Base-by-base conservation (phyloP, 371 early-diverging fungal species). In the Vairimorpha necatrix region DNA sequence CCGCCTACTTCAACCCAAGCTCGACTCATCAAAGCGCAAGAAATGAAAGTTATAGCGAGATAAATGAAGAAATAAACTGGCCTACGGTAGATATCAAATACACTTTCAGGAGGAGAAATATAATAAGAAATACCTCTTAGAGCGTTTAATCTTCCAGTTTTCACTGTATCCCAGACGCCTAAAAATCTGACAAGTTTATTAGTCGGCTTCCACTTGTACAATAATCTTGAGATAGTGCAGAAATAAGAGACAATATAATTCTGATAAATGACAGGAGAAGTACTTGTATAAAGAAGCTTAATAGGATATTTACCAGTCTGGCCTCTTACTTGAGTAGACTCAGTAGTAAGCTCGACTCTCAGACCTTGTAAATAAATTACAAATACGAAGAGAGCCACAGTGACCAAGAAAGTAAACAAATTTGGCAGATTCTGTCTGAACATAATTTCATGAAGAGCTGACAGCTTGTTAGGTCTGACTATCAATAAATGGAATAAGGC, bases 181-280 rank as follows among this genome's bases (percentile, higher is more conserved):
- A 99, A 85, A 33, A 97, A 80, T 63, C 92, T 88, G 62, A 97
- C 90, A 77, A 96, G 86, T 39, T 96, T 87, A 87, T 92, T 93
- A 50, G 92, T 89, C 2, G 95, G 95, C 88, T 93, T 96, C 71
- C 92, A 89, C 84, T 88, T 90, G 88, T 89, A 95, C 56, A 98
- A 88, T 84, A 94, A 88, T 87, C 94, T 95, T 20, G 96, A 95
- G 82, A 95, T 88, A 86, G 94, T 89, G 86, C 92, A 95, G 77
- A 94, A 87, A 84, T 95, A 91, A 81, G 94, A 91, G 54, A 92
- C 90, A 75, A 97, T 88, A 61, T 98, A 93, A 39, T 95, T 94
- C 87, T 97, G 96, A 73, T 96, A 89, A 92, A 98, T 95, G 81
- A 99, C 92, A 67, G 99, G 99, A 93, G 94, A 98, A 88, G 93